A percentile compares a stretch with the other conserved stretches of the same genome.
Evolutionary conservation across 1,284 basidiomycete species (phyloP).

Genomic region (Cryptococcus floricola): DNA sequence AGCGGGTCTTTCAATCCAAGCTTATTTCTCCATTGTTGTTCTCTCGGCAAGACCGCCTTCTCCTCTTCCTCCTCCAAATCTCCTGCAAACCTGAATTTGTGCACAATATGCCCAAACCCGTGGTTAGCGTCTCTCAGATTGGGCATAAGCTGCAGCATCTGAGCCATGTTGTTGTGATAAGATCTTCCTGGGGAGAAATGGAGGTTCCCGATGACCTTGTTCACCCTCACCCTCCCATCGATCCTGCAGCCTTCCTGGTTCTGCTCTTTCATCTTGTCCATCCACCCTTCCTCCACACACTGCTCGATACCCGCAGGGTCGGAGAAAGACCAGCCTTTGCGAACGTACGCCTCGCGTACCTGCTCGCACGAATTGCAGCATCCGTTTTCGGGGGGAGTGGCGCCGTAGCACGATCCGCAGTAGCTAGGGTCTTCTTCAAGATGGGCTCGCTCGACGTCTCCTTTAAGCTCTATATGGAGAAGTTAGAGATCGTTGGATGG

Average conservation of each 20-base stretch:
- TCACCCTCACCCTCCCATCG: conserved; percentile 83
- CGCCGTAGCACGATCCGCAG: conserved; percentile 98
- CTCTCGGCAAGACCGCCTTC: conserved; percentile 59
- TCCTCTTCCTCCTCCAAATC: conserved; percentile 57
- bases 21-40: conserved; percentile 61
- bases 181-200: conserved; percentile 80
- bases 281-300: conserved; percentile 93
- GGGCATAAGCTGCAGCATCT: conserved; percentile 90
- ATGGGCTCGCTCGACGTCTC: conserved; percentile 77
- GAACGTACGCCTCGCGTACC: conserved; percentile 83
- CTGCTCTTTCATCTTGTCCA: conserved; percentile 87
- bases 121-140: conserved; percentile 87
- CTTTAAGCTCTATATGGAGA: conserved; percentile 59
- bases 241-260: conserved; percentile 92
- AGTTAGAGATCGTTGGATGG: background rate
- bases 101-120: conserved; percentile 88
- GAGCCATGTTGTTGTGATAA: conserved; percentile 80
- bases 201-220: conserved; percentile 85
- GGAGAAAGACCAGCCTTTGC: conserved; percentile 90
- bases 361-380: conserved; percentile 98
- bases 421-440: conserved; percentile 62
- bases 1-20: conserved; percentile 81
- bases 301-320: conserved; percentile 91
- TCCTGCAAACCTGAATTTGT: conserved; percentile 76
- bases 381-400: conserved; percentile 66